Evolutionary conservation across 1,284 basidiomycete genomes (phyloP).

Genomic region (Tylopilus sp.): DNA sequence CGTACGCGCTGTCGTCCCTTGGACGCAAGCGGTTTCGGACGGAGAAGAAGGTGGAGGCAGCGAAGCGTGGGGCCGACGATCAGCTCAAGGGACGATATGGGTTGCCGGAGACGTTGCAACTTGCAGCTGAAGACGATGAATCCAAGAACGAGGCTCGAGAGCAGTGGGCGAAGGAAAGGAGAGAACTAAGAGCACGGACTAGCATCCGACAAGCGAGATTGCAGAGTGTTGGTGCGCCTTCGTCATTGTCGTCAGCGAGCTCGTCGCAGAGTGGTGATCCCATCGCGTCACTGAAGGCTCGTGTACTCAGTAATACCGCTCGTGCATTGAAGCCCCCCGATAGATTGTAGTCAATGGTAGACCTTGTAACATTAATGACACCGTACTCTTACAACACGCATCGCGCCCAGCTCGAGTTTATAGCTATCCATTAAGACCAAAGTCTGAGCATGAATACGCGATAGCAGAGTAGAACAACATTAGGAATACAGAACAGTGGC

Average conservation of each 20-base stretch:
- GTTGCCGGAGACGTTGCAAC: slow-evolving; percentile 69
- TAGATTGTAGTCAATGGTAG: slow-evolving; percentile 18
- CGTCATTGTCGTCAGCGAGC: slow-evolving; percentile 37
- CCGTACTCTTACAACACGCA: slow-evolving; percentile 28
- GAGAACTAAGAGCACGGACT: slow-evolving; percentile 53
- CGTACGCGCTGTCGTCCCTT: slow-evolving; percentile 81
- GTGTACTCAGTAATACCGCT: slow-evolving; percentile 67
- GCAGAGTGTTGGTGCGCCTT: slow-evolving; percentile 45
- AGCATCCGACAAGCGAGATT: slow-evolving; percentile 62
- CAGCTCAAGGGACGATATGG: slow-evolving; percentile 79
- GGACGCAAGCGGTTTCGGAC: slow-evolving; percentile 86
- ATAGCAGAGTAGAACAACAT: slow-evolving; percentile 50
- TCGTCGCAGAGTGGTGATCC: slow-evolving; percentile 36
- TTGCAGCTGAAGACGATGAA: slow-evolving; percentile 70
- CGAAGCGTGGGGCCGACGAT: slow-evolving; percentile 75
- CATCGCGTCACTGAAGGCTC: slow-evolving; percentile 60
- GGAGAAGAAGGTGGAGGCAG: slow-evolving; percentile 84
- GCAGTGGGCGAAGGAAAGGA: slow-evolving; percentile 66
- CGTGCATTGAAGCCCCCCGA: slow-evolving; percentile 35
- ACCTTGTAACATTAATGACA: slow-evolving; percentile 7
- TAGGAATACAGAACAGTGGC: slow-evolving; percentile 48
- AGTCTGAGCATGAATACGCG: slow-evolving; percentile 52
- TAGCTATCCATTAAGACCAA: slow-evolving; percentile 47
- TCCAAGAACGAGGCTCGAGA: slow-evolving; percentile 67
- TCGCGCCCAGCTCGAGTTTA: slow-evolving; percentile 21